These are phyloP conservation scores for Macaranga tanarius DNA, from an alignment of 441 rosid species.

Conservation along the genomic window DNA sequence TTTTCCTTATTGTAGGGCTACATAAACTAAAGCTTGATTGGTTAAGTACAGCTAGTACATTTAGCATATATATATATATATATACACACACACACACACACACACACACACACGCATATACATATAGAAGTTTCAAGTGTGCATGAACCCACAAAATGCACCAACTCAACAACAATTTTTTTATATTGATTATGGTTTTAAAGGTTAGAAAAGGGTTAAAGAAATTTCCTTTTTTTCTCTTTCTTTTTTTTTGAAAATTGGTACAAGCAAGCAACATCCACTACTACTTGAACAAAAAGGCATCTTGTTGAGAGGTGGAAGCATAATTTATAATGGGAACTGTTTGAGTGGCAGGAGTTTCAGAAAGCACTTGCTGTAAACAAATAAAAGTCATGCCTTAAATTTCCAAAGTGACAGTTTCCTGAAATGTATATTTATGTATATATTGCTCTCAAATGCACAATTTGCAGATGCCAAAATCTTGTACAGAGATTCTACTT, in stretches of 20 bases:
- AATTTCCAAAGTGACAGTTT: constrained; percentile 3
- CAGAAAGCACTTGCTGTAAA: neutral
- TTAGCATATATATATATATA: neutral
- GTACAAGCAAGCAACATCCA: neutral
- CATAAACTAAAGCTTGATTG: neutral
- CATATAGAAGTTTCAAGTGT: neutral
- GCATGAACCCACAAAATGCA: neutral
- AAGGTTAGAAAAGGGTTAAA: neutral
- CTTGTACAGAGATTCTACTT: neutral
- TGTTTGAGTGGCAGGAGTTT: neutral
- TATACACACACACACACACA: too few relatives aligned
- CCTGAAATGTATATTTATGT: constrained; percentile 1
- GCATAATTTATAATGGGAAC: neutral
- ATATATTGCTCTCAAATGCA: neutral
- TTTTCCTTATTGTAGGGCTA: neutral
- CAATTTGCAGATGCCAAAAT: neutral
- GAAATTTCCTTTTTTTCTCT: neutral
- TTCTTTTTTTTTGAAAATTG: neutral
- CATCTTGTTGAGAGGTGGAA: neutral
- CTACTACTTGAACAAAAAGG: neutral
- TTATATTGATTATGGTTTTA: too few relatives aligned
- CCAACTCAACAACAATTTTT: neutral
- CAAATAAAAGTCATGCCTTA: neutral
- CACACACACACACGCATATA: too few relatives aligned
- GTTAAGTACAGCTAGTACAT: neutral